Percentiles rank a stretch among this genome's conserved stretches.
Conservation (phyloP, 192 early-diverging fungal species). For the Coemansia sp. region DNA sequence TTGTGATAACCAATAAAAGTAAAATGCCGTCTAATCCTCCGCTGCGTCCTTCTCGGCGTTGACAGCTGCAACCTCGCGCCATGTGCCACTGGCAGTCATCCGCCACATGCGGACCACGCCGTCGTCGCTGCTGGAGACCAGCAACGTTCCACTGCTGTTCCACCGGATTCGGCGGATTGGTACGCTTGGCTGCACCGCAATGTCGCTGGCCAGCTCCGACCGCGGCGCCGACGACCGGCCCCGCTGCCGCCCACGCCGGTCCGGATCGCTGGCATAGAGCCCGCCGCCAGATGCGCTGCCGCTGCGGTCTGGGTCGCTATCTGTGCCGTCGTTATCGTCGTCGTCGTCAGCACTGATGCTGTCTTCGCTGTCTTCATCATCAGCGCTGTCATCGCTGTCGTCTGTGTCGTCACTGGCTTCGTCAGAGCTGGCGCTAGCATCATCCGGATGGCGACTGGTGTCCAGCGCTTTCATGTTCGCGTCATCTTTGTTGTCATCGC, state of each 20-base stretch:
- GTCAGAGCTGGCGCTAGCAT: slow-evolving; percentile 23
- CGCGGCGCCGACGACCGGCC: slow-evolving; percentile 20
- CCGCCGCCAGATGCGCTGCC: slow-evolving; percentile 5
- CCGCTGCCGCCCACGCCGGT: neutral
- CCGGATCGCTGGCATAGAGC: slow-evolving; percentile 6
- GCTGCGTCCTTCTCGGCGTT: slow-evolving; percentile 28
- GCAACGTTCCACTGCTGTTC: slow-evolving; percentile 52
- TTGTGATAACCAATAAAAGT: neutral
- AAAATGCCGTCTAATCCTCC: neutral
- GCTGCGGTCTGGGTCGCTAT: slow-evolving; percentile 8
- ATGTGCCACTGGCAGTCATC: slow-evolving; percentile 44
- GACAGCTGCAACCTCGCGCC: slow-evolving; percentile 40
- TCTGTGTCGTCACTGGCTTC: slow-evolving; percentile 11
- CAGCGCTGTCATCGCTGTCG: slow-evolving; percentile 18
- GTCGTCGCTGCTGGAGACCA: slow-evolving; percentile 50
- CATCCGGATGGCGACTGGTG: neutral
- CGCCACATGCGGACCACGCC: slow-evolving; percentile 51
- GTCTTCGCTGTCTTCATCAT: slow-evolving; percentile 17
- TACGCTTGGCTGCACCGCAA: slow-evolving; percentile 29
- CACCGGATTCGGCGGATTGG: slow-evolving; percentile 50
- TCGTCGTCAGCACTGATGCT: slow-evolving; percentile 9
- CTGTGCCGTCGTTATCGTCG: slow-evolving; percentile 8
- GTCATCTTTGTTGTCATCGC: slow-evolving; percentile 5
- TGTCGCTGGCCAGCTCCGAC: slow-evolving; percentile 43
- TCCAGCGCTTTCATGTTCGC: slow-evolving; percentile 9